Evolutionary conservation across 805 yeast species (phyloP).

Genomic region (Suhomyces canberraensis): DNA sequence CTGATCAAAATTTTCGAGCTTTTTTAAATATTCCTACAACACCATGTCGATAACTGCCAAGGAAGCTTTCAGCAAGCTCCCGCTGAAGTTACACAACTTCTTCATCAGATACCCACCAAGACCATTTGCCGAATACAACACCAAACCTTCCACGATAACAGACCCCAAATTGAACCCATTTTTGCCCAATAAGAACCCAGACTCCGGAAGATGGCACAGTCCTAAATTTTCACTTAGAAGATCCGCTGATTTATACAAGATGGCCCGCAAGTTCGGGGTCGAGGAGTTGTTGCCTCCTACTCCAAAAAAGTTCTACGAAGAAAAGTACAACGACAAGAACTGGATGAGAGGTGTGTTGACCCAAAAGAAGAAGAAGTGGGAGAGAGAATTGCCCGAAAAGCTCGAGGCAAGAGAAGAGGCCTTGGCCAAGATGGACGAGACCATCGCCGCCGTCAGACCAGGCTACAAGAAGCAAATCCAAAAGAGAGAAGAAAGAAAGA

Average conservation of each 20-base stretch:
- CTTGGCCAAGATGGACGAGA: constrained; percentile 60
- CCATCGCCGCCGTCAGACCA: constrained; percentile 60
- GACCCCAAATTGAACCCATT: constrained; percentile 84
- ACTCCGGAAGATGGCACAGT: constrained; percentile 71
- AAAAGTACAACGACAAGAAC: constrained; percentile 66
- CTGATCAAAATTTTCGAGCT: not conserved
- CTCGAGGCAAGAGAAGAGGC: constrained; percentile 63
- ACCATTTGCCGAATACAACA: constrained; percentile 66
- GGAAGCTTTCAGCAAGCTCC: constrained; percentile 59
- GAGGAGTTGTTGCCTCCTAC: constrained; percentile 70
- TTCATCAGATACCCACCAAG: constrained; percentile 83
- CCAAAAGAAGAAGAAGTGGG: constrained; percentile 83
- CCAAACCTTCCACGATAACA: constrained; percentile 58
- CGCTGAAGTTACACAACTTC: constrained; percentile 65
- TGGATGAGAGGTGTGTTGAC: constrained; percentile 71
- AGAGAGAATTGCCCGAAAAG: constrained; percentile 60
- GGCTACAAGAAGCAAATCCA: constrained; percentile 38
- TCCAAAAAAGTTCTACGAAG: constrained; percentile 71
- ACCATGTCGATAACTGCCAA: constrained; percentile 30
- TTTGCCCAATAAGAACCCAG: constrained; percentile 77
- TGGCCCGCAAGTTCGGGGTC: constrained; percentile 80
- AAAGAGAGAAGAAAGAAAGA: constrained; percentile 33
- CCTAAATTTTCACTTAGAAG: constrained; percentile 79
- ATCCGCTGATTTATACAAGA: constrained; percentile 77
- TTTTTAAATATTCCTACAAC: no score